Evolutionary conservation across 495 filamentous ascomycete species (phyloP), one percentile per base, ranked within the genome.

Genomic region (Lasiosphaeriaceae sp.): DNA sequence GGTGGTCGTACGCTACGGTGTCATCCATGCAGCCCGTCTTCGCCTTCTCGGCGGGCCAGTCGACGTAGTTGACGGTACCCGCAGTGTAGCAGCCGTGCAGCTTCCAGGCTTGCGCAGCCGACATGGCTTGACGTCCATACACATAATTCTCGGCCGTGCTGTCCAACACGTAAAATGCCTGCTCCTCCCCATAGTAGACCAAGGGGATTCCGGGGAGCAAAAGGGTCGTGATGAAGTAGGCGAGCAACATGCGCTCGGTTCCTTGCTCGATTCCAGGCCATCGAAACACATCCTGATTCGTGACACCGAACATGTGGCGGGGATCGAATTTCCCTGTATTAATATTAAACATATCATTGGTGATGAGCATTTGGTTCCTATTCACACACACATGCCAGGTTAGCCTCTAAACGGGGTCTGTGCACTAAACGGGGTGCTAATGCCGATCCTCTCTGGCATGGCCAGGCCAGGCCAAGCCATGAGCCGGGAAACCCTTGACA

Each of bases 281-380:
- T 1, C 86, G 50, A 62, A 90, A 87, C 1, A 88, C 83, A 61
- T 88, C 85, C 66, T 88, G 85, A 58, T 88, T 88, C 9, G 82
- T 85, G 3, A 76, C 76, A 23, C 86, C 86, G 54, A 82, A 89
- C 81, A 89, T 84, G 66, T 90, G 86, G 9, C 86, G 75, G 2
- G 86, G 86, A 59, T 90, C 86, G 58, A 88, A 87, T 55, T 76
- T 71, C 41, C 85, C 86, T 2, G 84, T 88, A 63, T 87, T 86
- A n/a, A 82, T 73, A 60, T 88, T 89, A 52, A 83, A 65, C 55
- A 88, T 59, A 61, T 90, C 86, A 56, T 88, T 87, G 11, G 81
- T 84, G 47, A 78, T 66, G 4, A 88, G 56, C 66, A 88, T 83
- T 22, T 79, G 81, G 69, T 20, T 79, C 80, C 17, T 50, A 12